Conservation (phyloP, 805 yeast species). For the Yamadazyma tumulicola region DNA sequence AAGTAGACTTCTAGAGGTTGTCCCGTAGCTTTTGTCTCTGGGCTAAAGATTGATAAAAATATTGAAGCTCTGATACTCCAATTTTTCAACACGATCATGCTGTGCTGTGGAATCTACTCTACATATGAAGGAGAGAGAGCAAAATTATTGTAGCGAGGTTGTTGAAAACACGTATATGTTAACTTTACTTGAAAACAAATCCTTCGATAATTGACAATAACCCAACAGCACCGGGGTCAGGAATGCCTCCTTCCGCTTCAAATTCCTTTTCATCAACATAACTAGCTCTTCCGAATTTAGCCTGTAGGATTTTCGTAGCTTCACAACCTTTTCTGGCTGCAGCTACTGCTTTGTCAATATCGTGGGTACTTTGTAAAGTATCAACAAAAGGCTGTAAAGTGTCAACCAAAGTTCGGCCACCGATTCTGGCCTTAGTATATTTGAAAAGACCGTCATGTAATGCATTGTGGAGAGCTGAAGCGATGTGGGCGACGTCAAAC, state of each 20-base stretch:
- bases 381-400: constrained; percentile 85
- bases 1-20: too few relatives aligned
- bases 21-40: too few relatives aligned
- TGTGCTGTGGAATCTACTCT: too few relatives aligned
- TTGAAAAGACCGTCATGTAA: constrained; percentile 66
- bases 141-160: too few relatives aligned
- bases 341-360: constrained; percentile 55
- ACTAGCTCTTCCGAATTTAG: constrained; percentile 91
- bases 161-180: too few relatives aligned
- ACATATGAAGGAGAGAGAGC: too few relatives aligned
- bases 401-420: constrained; percentile 87
- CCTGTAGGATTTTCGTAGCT: constrained; percentile 67
- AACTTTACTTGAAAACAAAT: too few relatives aligned
- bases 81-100: too few relatives aligned
- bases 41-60: too few relatives aligned
- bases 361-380: constrained; percentile 47
- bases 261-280: constrained; percentile 70
- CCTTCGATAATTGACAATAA: constrained; percentile 59
- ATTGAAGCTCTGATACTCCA: too few relatives aligned
- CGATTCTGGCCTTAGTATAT: constrained; percentile 84
- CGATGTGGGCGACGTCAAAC: constrained; percentile 28
- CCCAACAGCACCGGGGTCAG: constrained; percentile 96
- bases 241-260: constrained; percentile 63
- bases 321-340: constrained; percentile 79
- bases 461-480: constrained; percentile 55